Evolutionary conservation across 208 protist species (phyloP).

Genomic region (Leishmania arabica): DNA sequence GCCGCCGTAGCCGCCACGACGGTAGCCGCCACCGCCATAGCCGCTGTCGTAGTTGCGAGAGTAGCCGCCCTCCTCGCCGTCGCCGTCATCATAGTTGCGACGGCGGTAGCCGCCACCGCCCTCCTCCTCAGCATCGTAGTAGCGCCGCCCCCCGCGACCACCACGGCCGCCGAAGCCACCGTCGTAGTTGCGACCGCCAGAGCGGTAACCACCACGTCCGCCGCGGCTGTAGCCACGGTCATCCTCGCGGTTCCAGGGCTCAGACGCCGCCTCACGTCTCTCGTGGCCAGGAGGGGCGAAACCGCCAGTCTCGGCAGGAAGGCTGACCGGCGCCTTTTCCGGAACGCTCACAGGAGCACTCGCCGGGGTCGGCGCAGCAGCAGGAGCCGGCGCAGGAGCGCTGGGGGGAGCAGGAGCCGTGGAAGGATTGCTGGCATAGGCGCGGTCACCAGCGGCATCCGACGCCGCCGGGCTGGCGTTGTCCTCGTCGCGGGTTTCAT

Average conservation of each 20-base stretch:
- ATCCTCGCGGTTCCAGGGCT: conserved; percentile 27
- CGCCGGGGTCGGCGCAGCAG: not conserved
- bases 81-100: conserved; percentile 7
- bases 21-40: conserved; percentile 29
- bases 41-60: conserved; percentile 20
- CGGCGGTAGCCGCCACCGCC: conserved; percentile 11
- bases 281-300: conserved; percentile 1
- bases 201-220: conserved; percentile 20
- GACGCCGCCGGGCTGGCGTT: conserved; percentile 4
- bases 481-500: conserved; percentile 24
- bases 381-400: not conserved
- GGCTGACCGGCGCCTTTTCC: not conserved
- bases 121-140: conserved; percentile 29
- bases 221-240: conserved; percentile 27
- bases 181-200: conserved; percentile 21
- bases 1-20: conserved; percentile 29
- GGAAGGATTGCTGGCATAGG: not conserved
- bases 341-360: not conserved
- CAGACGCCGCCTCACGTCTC: conserved; percentile 11
- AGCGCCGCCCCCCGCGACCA: conserved; percentile 26
- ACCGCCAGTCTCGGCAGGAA: not conserved
- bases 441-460: not conserved
- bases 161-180: conserved; percentile 15
- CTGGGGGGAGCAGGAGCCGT: not conserved
- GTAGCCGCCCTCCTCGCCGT: conserved; percentile 26